Evolutionary conservation across 495 filamentous ascomycete genomes (phyloP), one percentile per base, ranked within the genome.

Genomic region (Xylaria telfairii): DNA sequence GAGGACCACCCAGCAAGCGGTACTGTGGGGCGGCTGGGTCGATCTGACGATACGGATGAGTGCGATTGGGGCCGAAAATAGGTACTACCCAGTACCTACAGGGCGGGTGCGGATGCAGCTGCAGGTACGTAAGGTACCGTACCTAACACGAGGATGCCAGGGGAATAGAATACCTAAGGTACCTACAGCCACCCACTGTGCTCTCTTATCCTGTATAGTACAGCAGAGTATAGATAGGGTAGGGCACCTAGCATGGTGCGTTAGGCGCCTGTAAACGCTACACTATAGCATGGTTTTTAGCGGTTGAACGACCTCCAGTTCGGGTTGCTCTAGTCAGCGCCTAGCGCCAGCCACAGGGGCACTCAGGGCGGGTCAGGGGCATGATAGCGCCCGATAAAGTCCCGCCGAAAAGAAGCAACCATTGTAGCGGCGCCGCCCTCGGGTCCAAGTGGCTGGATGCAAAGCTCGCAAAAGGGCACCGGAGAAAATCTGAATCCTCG

Each of bases 31-130:
- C 65, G 4, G 13, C 65, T 17, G 39, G 53, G 51, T 24, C 34
- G 51, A 68, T 49, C 67, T 61, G 67, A 62, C 67, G 54, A 69
- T n/a, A 61, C 67, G 53, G 54, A 62, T 61, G 41, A 49, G 67
- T 1, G 67, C 26, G 59, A 67, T 56, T 24, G 51, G 51, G 51
- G 65, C 65, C 65, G 49, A 67, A 67, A 69, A 62, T 69, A 69
- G 67, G 42, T 49, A 47, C 46, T 10, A 6, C 10, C 44, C 13
- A n/a, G 47, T 21, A 42, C 59, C 59, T 62, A 0, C 13, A 26
- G 59, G 8, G n/a, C 59, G 59, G 59, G 10, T 26, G n/a, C 59
- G 59, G 59, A n/a, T 26, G 59, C 59, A 21, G 9, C 59, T 65
- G 62, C 62, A 65, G 26, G 41, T 28, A 65, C 24, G 21, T n/a